Evolutionary conservation across 345 rosid species (phyloP).

Genomic region (Populus nigra): DNA sequence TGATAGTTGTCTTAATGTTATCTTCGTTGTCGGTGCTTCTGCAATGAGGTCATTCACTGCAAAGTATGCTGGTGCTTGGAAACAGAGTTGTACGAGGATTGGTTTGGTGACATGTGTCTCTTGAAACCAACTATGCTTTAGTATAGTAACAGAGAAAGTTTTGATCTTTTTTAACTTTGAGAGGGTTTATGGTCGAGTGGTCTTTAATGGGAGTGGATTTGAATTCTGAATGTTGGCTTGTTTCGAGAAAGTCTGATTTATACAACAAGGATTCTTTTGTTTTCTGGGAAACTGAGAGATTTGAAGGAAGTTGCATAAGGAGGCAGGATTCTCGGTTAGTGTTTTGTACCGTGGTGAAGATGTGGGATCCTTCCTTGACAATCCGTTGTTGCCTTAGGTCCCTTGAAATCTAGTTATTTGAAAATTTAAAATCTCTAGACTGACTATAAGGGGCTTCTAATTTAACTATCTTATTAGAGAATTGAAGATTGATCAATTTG

Average conservation of each 20-base stretch:
- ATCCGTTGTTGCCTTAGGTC: too few species aligned
- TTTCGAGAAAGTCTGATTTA: background rate
- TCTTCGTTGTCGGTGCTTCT: slow-evolving; percentile 39
- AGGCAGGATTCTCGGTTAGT: too few species aligned
- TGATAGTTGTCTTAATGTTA: slow-evolving; percentile 25
- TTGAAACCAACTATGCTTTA: slow-evolving; percentile 25
- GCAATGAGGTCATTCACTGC: slow-evolving; percentile 23
- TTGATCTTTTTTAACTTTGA: background rate
- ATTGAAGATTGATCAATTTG: too few species aligned
- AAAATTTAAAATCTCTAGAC: too few species aligned
- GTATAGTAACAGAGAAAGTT: background rate
- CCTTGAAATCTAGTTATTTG: too few species aligned
- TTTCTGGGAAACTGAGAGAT: background rate
- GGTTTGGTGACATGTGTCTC: slow-evolving; percentile 24
- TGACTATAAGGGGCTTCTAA: too few species aligned
- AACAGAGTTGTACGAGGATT: slow-evolving; percentile 36
- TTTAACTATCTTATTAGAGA: too few species aligned
- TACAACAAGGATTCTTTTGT: background rate
- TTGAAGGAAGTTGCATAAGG: background rate
- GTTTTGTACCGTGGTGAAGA: too few species aligned
- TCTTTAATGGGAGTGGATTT: background rate
- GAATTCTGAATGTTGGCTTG: background rate
- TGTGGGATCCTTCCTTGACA: too few species aligned
- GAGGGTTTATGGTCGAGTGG: background rate
- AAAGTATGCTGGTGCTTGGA: slow-evolving; percentile 33